Percentiles rank a stretch among this genome's conserved stretches.
phyloP scores from a whole-genome alignment of 129 eudicot species.

The Arctium minus region DNA sequence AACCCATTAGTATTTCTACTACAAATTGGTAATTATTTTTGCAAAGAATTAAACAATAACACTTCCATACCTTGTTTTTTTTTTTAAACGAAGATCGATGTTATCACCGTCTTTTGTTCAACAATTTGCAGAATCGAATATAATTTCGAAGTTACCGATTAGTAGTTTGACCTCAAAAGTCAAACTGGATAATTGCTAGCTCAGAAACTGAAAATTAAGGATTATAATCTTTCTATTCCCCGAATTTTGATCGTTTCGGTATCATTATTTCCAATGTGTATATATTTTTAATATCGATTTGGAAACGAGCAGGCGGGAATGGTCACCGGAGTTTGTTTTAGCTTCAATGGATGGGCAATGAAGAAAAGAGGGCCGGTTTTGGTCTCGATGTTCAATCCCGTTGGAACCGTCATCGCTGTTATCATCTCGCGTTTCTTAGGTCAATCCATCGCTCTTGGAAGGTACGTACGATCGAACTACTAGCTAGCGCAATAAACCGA shows the following conservation, averaged over 20 bases:
- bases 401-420: conserved; percentile 50
- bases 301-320: conserved; percentile 42
- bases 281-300: neutral
- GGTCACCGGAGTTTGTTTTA: conserved; percentile 44
- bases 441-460: conserved; percentile 41
- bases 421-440: conserved; percentile 34
- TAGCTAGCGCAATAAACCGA: neutral
- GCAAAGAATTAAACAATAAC: neutral
- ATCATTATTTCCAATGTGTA: neutral
- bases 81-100: neutral
- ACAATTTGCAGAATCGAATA: neutral
- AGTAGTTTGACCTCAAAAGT: neutral
- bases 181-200: neutral
- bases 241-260: neutral
- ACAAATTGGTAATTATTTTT: neutral
- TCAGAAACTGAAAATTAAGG: neutral
- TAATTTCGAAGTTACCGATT: neutral
- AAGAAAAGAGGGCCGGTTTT: conserved; percentile 72
- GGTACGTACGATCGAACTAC: conserved; percentile 30
- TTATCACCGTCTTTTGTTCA: neutral
- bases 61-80: too few relatives aligned
- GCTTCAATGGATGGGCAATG: conserved; percentile 77
- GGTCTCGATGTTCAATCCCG: conserved; percentile 65
- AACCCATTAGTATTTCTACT: neutral
- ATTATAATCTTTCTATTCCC: neutral